phyloP scores from a whole-genome alignment of 164 flowering plant species.

The Aristolochia fimbriata region DNA sequence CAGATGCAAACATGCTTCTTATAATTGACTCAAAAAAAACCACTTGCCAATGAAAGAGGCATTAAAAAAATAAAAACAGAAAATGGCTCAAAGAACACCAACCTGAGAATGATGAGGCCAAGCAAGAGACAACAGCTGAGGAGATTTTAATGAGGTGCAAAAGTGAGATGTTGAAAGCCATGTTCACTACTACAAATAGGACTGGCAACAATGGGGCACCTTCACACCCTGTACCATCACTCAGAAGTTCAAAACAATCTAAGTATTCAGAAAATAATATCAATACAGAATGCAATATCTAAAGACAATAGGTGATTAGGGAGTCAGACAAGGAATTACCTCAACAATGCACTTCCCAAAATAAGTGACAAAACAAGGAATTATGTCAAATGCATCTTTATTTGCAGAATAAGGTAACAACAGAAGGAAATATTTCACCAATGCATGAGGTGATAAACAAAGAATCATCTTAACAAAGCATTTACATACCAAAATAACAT shows the following conservation, averaged over 20 bases:
- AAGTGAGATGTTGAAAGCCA: conserved; percentile 83
- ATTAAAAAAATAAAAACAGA: not conserved
- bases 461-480: no score
- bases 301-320: not conserved
- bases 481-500: no score
- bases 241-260: no score
- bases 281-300: not conserved
- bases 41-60: not conserved
- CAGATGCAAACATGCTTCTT: no score
- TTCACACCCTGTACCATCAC: conserved; percentile 52
- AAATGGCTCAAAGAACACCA: not conserved
- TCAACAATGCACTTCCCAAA: no score
- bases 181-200: conserved; percentile 71
- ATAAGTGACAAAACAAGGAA: no score
- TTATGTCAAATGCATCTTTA: no score
- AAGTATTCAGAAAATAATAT: not conserved
- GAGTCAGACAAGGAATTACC: no score
- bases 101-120: conserved; percentile 91
- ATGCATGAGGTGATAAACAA: no score
- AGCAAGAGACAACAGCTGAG: conserved; percentile 85
- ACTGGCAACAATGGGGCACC: conserved; percentile 91
- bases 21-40: no score
- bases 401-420: no score
- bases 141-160: conserved; percentile 91
- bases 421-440: no score